A percentile compares a stretch with the other conserved stretches of the same genome.
These are phyloP conservation scores for Boletus pseudo-olivaceus DNA, from an alignment of 768 basidiomycete species.

Conservation along the genomic window DNA sequence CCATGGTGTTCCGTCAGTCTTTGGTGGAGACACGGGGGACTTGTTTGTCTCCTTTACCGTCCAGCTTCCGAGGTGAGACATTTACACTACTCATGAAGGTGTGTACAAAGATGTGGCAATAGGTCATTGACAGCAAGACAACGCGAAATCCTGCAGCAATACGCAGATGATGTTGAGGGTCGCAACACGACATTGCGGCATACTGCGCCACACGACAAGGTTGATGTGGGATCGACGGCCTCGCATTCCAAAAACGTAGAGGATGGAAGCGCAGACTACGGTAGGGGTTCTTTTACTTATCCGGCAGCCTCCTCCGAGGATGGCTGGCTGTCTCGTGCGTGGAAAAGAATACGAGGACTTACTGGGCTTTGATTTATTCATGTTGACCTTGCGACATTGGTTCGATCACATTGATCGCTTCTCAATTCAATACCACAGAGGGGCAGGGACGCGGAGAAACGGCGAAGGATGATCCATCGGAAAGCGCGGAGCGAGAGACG, in stretches of 20 bases:
- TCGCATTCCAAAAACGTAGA: conserved; percentile 20
- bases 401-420: conserved; percentile 21
- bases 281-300: conserved; percentile 71
- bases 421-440: conserved; percentile 31
- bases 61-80: conserved; percentile 80
- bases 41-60: conserved; percentile 86
- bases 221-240: conserved; percentile 14
- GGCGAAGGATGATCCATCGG: conserved; percentile 32
- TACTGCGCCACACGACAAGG: conserved; percentile 14
- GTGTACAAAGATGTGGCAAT: conserved; percentile 10
- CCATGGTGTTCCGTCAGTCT: conserved; percentile 70
- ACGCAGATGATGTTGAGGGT: conserved; percentile 92
- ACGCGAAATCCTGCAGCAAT: conserved; percentile 82
- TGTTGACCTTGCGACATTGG: conserved; percentile 36
- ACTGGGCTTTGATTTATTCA: conserved; percentile 65
- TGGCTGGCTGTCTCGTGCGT: conserved; percentile 68
- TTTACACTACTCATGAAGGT: conserved; percentile 2
- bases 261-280: conserved; percentile 43
- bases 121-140: conserved; percentile 84
- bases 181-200: conserved; percentile 28
- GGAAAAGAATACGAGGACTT: conserved; percentile 65
- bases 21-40: conserved; percentile 67
- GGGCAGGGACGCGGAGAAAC: conserved; percentile 17
- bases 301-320: conserved; percentile 49
- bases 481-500: conserved; percentile 42